phyloP scores from a whole-genome alignment of 2,329 filamentous ascomycete genomes.

The Colletotrichum lindemuthianum region DNA sequence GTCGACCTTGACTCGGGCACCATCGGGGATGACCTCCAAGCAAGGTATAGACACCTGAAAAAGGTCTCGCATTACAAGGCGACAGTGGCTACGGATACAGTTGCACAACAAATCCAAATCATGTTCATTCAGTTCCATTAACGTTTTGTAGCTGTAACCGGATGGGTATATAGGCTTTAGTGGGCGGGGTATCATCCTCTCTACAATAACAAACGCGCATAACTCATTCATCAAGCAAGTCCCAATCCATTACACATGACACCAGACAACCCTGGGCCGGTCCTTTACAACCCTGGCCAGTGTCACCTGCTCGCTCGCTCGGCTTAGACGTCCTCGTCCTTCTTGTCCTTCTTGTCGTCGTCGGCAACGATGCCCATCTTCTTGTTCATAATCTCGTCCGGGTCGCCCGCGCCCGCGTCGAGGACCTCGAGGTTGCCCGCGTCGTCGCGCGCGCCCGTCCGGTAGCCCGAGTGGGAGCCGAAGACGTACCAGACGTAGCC shows the following conservation, averaged over 20 bases:
- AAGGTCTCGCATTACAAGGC: no score
- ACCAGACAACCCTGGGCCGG: background rate
- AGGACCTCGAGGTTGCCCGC: conserved; percentile 39
- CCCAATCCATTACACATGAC: background rate
- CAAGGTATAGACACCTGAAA: no score
- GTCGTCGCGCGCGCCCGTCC: conserved; percentile 40
- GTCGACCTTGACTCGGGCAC: background rate
- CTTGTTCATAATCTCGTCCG: conserved; percentile 39
- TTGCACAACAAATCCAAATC: background rate
- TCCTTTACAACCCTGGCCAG: background rate
- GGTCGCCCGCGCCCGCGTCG: conserved; percentile 37
- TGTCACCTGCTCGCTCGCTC: no score
- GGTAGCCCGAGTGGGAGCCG: conserved; percentile 45
- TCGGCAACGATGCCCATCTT: conserved; percentile 34
- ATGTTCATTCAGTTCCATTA: background rate
- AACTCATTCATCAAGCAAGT: background rate
- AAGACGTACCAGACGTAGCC: conserved; percentile 45
- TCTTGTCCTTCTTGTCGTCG: conserved; percentile 38
- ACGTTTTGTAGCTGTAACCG: background rate
- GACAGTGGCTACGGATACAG: background rate
- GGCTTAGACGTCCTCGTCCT: conserved; percentile 30
- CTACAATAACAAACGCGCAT: background rate
- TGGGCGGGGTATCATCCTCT: conserved; percentile 11
- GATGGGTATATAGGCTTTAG: background rate
- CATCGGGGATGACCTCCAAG: no score